Evolutionary conservation across 768 basidiomycete species (phyloP), one percentile per base, ranked within the genome.

Genomic region (Obba rivulosa): DNA sequence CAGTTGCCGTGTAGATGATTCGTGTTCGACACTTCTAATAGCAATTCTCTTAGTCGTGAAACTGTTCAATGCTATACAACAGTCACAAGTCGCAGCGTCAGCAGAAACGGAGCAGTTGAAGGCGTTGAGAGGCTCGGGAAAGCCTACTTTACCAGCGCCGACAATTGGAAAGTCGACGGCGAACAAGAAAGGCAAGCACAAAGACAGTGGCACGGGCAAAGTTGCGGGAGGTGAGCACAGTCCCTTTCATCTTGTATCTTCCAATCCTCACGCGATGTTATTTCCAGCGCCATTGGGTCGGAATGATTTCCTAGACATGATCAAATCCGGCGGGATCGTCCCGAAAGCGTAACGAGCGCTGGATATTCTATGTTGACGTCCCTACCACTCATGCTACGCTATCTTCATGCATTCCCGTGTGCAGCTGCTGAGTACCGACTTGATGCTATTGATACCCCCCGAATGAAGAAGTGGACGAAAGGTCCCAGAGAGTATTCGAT

Each of bases 21-120:
- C n/a, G 22, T 39, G 38, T 28, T 40, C 9, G 13, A 10, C 2
- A 17, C n/a, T 5, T 8, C 18, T 24, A 17, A 1, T 35, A 35
- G 20, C 36, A 5, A 46, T 25, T 4, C 37, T n/a, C 8, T 4
- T 45, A 79, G 90, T 92, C 40, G 88, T 92, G n/a, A 81, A 86
- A 59, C 69, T 92, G 14, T 92, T 92, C 70, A 92, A 92, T 57
- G 81, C 78, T 3, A 87, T 92, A 42, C 90, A 92, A 53, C 86
- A 88, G 54, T 83, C 87, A 17, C 90, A 92, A 57, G 69, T 74
- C 22, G 76, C 74, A 11, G 70, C 77, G 1, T 62, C 74, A 9
- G 72, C 64, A 4, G 75, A 75, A 10, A 75, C 72, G 20, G 81
- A 81, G 59, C 76, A 80, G 49, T 60, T 73, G 47, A 87, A 86